phyloP scores from a whole-genome alignment of 768 basidiomycete genomes.

The Leccinum disarticulatum region DNA sequence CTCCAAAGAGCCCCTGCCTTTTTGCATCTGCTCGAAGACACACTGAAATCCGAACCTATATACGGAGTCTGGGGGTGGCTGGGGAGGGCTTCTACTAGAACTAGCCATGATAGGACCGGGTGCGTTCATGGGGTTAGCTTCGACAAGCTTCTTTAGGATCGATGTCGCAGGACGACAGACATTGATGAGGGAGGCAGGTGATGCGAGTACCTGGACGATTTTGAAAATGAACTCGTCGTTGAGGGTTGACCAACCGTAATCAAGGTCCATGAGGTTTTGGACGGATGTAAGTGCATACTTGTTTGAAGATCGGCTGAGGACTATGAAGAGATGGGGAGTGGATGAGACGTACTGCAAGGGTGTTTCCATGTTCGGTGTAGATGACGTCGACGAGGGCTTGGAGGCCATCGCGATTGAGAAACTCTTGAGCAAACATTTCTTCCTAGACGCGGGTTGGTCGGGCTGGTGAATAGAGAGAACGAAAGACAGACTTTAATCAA shows the following conservation, averaged over 20 bases:
- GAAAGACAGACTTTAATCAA: slow-evolving; percentile 60
- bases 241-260: slow-evolving; percentile 79
- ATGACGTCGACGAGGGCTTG: slow-evolving; percentile 71
- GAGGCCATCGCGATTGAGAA: slow-evolving; percentile 71
- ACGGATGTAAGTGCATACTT: slow-evolving; percentile 84
- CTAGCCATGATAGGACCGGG: slow-evolving; percentile 58
- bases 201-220: slow-evolving; percentile 77
- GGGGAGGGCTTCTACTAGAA: slow-evolving; percentile 57
- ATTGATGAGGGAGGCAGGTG: slow-evolving; percentile 76
- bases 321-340: background rate
- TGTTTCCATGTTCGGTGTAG: slow-evolving; percentile 69
- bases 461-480: background rate
- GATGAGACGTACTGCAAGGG: slow-evolving; percentile 63
- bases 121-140: slow-evolving; percentile 73
- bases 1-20: slow-evolving; percentile 67
- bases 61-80: slow-evolving; percentile 63
- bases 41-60: slow-evolving; percentile 83
- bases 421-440: slow-evolving; percentile 79
- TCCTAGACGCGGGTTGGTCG: slow-evolving; percentile 47
- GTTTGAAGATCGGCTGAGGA: slow-evolving; percentile 13
- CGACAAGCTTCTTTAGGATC: slow-evolving; percentile 86
- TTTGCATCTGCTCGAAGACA: slow-evolving; percentile 81
- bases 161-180: slow-evolving; percentile 90
- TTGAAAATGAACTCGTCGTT: slow-evolving; percentile 71
- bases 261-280: slow-evolving; percentile 86